These are phyloP conservation scores for Carnegiea gigantea DNA, from an alignment of 179 eudicot genomes.

Conservation along the genomic window DNA sequence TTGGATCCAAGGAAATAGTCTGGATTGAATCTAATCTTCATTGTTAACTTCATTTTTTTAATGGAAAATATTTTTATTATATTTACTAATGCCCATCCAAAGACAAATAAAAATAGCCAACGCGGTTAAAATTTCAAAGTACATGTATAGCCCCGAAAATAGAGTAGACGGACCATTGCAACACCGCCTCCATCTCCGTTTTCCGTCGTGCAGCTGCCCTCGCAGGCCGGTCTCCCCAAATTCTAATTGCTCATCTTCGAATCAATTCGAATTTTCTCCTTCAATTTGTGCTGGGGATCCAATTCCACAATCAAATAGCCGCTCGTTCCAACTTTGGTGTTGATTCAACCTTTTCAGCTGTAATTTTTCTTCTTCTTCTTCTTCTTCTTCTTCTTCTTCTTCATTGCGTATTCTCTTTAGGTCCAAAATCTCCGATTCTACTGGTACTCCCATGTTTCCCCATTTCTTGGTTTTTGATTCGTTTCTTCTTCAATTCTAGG, in stretches of 20 bases:
- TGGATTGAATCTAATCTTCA: too few species aligned
- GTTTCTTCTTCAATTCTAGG: neutral
- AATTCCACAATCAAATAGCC: neutral
- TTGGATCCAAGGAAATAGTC: too few species aligned
- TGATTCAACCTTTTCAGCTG: neutral
- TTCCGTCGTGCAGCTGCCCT: conserved; percentile 3
- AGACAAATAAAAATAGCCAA: too few species aligned
- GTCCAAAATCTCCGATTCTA: conserved; percentile 15
- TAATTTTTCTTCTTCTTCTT: neutral
- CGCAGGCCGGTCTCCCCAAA: neutral
- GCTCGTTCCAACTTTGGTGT: neutral
- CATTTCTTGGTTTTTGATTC: neutral
- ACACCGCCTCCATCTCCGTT: neutral
- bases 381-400: neutral
- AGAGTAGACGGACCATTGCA: neutral
- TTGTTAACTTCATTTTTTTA: too few species aligned
- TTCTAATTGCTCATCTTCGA: neutral
- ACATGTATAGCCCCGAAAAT: too few species aligned
- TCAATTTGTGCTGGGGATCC: neutral
- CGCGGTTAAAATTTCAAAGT: too few species aligned
- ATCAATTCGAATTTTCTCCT: neutral
- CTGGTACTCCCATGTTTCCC: conserved; percentile 24
- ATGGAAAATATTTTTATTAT: too few species aligned
- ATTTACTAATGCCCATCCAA: too few species aligned
- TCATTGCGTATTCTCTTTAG: neutral